Evolutionary conservation across 2,329 filamentous ascomycete species (phyloP), one percentile per base, ranked within the genome.

Genomic region (Paecilomyces niveus): DNA sequence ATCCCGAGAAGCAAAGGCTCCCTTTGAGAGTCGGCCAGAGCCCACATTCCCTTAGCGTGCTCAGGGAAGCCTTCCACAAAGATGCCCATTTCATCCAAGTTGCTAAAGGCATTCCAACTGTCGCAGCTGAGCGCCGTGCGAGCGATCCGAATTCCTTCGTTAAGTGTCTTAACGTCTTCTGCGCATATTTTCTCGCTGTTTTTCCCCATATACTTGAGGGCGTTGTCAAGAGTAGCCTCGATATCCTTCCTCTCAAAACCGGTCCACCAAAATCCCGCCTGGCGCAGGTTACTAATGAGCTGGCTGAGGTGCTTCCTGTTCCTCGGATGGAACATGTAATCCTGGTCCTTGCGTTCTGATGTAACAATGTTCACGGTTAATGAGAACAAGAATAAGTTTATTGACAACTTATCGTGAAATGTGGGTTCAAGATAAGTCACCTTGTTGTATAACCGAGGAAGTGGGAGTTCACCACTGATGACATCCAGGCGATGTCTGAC

Each of bases 351-450:
- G 10, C 92, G 81, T 68, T 97, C 90, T 4, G 92, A 96, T 24
- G 92, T 92, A 0, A 97, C 86, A 0, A 91, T 86, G 68, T 97
- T 97, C 63, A 90, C 87, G 1, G 89, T 87, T 53, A 97, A 84
- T 68, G 90, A 86, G 74, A 94, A 89, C 0, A 90, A 84, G 68
- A 97, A 97, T 0, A 95, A 75, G 64, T 96, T 96, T 26, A 92
- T 80, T 0, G 88, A 90, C 9, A 96, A 72, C 67, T 87, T 90
- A 72, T 97, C 92, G 68, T 93, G 91, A 66, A 87, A 90, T 0
- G 88, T 93, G 0, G 92, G 92, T 61, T 94, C 85, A 1, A 97
- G 79, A 57, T 88, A 81, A 0, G 94, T 82, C 1, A 89, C 78
- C 53, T 83, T 85, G 67, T 95, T 89, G 49, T 85, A 76, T 3